These are phyloP conservation scores for Aspergillus proliferans DNA, from an alignment of 2,329 filamentous ascomycete species.

Conservation along the genomic window DNA sequence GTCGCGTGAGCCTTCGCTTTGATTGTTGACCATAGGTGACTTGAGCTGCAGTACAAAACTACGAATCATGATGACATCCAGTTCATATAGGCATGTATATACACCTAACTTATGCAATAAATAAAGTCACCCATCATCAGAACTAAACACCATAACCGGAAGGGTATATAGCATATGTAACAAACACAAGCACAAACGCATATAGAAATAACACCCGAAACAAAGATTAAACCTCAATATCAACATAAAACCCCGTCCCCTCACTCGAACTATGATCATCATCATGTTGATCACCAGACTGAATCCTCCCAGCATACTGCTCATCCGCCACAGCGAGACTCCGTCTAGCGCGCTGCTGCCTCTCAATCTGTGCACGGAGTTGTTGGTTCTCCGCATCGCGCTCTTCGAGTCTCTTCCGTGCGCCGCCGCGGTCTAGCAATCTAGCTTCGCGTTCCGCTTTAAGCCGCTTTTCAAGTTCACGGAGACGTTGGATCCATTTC, in stretches of 20 bases:
- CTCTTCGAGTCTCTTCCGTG: conserved; percentile 71
- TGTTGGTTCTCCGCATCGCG: conserved; percentile 68
- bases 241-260: conserved; percentile 31
- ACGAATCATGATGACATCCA: too few relatives aligned
- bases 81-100: too few relatives aligned
- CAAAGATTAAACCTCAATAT: conserved; percentile 29
- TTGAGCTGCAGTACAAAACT: too few relatives aligned
- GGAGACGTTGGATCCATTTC: conserved; percentile 76
- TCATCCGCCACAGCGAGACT: too few relatives aligned
- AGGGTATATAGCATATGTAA: background rate
- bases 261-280: conserved; percentile 33
- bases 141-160: too few relatives aligned
- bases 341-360: conserved; percentile 31
- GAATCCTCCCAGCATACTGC: background rate
- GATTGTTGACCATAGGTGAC: too few relatives aligned
- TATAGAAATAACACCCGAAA: background rate
- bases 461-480: conserved; percentile 80
- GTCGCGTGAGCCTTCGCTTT: too few relatives aligned
- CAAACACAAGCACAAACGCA: background rate
- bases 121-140: background rate
- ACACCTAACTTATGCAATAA: background rate
- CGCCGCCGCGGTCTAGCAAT: conserved; percentile 75
- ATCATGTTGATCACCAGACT: conserved; percentile 13
- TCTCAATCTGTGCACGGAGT: conserved; percentile 58
- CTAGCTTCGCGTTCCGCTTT: conserved; percentile 86